A percentile compares a stretch with the other conserved stretches of the same genome.
These are phyloP conservation scores for Claviceps humidiphila DNA, from an alignment of 2,329 filamentous ascomycete species.

Conservation along the genomic window DNA sequence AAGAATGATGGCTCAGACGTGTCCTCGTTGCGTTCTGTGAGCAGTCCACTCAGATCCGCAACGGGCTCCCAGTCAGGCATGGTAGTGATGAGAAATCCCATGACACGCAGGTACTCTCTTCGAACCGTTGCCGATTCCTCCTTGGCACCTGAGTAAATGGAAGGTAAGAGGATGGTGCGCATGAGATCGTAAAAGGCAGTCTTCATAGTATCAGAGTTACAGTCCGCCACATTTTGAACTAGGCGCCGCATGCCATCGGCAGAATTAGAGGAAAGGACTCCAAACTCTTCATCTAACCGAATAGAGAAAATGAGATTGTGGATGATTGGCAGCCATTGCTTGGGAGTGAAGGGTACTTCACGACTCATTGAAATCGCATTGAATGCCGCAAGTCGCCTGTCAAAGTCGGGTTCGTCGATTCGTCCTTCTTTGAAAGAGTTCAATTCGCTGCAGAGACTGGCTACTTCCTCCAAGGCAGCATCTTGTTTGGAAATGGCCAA, in stretches of 20 bases:
- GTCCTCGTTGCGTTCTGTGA: slow-evolving; percentile 52
- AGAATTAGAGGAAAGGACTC: slow-evolving; percentile 67
- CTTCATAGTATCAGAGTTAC: slow-evolving; percentile 18
- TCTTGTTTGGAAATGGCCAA: slow-evolving; percentile 55
- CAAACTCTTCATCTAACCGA: slow-evolving; percentile 74
- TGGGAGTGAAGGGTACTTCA: slow-evolving; percentile 46
- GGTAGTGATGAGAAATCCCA: slow-evolving; percentile 63
- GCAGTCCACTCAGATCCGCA: slow-evolving; percentile 58
- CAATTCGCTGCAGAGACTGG: slow-evolving; percentile 59
- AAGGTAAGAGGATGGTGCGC: slow-evolving; percentile 53
- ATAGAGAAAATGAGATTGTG: slow-evolving; percentile 86
- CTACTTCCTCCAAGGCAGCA: slow-evolving; percentile 45
- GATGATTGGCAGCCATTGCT: slow-evolving; percentile 77
- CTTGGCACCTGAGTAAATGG: slow-evolving; percentile 61
- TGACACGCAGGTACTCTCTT: slow-evolving; percentile 64
- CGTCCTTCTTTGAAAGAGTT: slow-evolving; percentile 64
- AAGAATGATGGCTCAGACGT: slow-evolving; percentile 62
- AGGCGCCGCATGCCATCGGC: slow-evolving; percentile 70
- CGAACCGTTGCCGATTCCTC: slow-evolving; percentile 75
- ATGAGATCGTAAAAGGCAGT: slow-evolving; percentile 45
- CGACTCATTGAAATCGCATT: slow-evolving; percentile 51
- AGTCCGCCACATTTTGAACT: slow-evolving; percentile 47
- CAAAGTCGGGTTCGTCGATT: slow-evolving; percentile 80
- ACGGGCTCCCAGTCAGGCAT: slow-evolving; percentile 60
- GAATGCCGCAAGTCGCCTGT: slow-evolving; percentile 67